Evolutionary conservation across 2,329 filamentous ascomycete species (phyloP).

Genomic region (Trichothecium roseum): DNA sequence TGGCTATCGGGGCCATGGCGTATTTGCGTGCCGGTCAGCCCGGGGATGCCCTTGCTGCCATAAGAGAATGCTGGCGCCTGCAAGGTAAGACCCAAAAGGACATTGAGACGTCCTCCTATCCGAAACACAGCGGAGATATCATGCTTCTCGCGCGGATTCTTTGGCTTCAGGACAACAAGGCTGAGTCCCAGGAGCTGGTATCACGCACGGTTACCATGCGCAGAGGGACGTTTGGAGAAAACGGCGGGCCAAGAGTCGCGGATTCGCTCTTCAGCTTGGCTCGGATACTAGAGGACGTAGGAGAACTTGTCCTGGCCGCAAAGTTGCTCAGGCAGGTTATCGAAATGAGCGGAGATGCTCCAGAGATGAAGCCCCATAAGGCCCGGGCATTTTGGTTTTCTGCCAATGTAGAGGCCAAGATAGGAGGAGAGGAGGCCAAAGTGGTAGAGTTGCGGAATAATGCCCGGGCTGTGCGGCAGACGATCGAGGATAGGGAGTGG

Average conservation of each 20-base stretch:
- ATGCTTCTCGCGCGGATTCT: slow-evolving; percentile 1
- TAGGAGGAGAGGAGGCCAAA: neutral
- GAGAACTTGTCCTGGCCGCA: neutral
- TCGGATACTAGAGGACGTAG: neutral
- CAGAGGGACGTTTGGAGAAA: neutral
- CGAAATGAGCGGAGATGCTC: neutral
- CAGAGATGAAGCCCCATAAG: neutral
- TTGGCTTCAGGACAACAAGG: neutral
- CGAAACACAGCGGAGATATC: slow-evolving; percentile 1
- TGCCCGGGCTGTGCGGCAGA: neutral
- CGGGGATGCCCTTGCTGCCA: neutral
- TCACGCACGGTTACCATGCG: neutral
- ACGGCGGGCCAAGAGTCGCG: neutral
- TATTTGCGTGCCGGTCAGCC: neutral
- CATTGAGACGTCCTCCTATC: neutral
- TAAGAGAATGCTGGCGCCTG: neutral
- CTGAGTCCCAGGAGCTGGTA: neutral
- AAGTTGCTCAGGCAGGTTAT: neutral
- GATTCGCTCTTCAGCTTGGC: neutral
- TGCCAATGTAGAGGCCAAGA: neutral
- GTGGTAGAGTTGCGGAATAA: neutral
- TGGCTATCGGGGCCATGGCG: neutral
- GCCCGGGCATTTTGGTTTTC: neutral
- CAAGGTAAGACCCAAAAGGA: slow-evolving; percentile 1
- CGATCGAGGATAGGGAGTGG: neutral